Base-by-base conservation (phyloP, 1,284 basidiomycete genomes). In the Meira miltonrushii region DNA sequence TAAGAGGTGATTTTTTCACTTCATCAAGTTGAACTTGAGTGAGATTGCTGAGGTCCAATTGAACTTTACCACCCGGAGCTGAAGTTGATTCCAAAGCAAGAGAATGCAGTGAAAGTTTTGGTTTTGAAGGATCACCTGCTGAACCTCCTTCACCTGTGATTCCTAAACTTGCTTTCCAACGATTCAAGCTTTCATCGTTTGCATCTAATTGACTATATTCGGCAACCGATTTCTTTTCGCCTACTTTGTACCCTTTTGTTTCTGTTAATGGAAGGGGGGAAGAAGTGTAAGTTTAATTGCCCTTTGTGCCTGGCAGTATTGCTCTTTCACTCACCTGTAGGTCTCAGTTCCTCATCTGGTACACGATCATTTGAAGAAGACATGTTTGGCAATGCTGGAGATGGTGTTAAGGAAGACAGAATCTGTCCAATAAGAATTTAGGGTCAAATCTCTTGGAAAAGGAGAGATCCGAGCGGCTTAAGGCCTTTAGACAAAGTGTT, bases 111-210 rank as follows among this genome's bases (percentile, higher is more conserved):
- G 66, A 66, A 53, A 76, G 64, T 69, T 72, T 74, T 51, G 74
- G 72, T 39, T 69, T 69, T 40, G 59, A 66, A 1, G 73, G 71
- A 56, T 73, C 79, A 19, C 79, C 72, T 23, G 74, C 79, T 5
- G 67, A 53, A 23, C 80, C 52, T 12, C 59, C 60, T 21, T 59
- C 57, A 21, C 86, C 83, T 50, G 83, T 84, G 66, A 93, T 86
- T 56, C 92, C 92, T 39, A 94, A 83, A 63, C 87, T 91, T 23
- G 88, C 89, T 78, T 93, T 93, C 90, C 90, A 93, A 64, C 89
- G 86, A 54, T 81, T 81, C 9, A 84, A 78, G 50, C 87, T 89
- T 79, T 92, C 89, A 78, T 93, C 90, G 61, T 88, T 82, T 11
- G 87, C 88, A 79, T 92, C 90, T 56, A 92, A 84, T 55, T 79